These are phyloP conservation scores for Phaffia rhodozyma DNA, from an alignment of 1,284 basidiomycete species.

Conservation along the genomic window DNA sequence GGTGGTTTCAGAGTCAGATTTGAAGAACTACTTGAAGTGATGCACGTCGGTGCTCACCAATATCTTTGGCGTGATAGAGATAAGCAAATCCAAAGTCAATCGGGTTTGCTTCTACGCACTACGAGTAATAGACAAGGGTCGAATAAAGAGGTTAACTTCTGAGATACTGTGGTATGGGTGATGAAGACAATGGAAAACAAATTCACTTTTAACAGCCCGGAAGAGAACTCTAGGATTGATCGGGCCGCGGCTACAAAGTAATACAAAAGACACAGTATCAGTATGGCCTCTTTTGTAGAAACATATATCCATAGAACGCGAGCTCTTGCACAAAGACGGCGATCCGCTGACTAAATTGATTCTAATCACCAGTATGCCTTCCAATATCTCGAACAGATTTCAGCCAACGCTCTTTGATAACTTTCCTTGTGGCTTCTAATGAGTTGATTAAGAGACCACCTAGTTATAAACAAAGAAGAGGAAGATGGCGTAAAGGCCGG, in stretches of 20 bases:
- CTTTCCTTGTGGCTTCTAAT: slow-evolving; percentile 2
- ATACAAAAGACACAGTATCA: no score
- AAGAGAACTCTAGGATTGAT: slow-evolving; percentile 2
- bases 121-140: neutral
- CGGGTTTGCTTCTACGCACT: slow-evolving; percentile 1
- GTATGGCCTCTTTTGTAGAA: no score
- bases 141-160: neutral
- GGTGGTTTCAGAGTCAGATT: no score
- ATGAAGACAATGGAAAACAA: neutral
- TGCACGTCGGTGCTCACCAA: neutral
- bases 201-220: neutral
- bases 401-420: slow-evolving; percentile 8
- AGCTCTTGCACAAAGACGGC: no score
- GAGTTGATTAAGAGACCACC: slow-evolving; percentile 16
- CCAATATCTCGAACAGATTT: neutral
- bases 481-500: no score
- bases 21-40: no score
- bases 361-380: no score
- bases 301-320: no score
- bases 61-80: slow-evolving; percentile 2
- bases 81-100: slow-evolving; percentile 8
- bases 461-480: neutral
- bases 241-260: neutral
- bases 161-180: neutral
- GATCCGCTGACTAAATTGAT: neutral